Conservation (phyloP, 805 yeast species). For the Sugiyamaella valdiviana region DNA sequence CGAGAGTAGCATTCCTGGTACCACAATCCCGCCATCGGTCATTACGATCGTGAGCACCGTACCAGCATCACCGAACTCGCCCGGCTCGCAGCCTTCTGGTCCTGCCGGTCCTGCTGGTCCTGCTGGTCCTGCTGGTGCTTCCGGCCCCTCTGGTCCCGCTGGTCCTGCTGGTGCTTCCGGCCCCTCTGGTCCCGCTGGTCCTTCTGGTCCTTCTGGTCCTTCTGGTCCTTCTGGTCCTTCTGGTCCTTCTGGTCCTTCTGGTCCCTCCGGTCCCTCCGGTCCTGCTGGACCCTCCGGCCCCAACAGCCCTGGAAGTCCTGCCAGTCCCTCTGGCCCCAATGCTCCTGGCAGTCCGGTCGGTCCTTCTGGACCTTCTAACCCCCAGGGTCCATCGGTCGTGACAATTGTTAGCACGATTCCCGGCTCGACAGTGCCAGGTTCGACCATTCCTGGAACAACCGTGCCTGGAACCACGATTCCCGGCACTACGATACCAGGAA, state of each 20-base stretch:
- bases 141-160: neutral
- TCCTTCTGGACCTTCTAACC: neutral
- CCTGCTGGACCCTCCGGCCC: neutral
- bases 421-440: constrained; percentile 15
- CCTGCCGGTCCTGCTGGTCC: neutral
- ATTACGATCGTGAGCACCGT: neutral
- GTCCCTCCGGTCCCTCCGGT: neutral
- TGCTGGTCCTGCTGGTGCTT: neutral
- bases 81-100: neutral
- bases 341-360: neutral
- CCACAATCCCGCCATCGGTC: constrained; percentile 4
- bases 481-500: constrained; percentile 22
- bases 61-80: neutral
- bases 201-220: too few species aligned
- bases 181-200: neutral
- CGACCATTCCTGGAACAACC: constrained; percentile 11
- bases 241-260: neutral
- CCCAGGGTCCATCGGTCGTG: constrained; percentile 1
- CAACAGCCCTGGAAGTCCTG: neutral
- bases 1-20: constrained; percentile 14
- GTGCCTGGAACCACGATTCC: constrained; percentile 9
- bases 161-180: neutral
- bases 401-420: constrained; percentile 15
- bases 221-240: too few species aligned
- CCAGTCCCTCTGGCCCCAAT: neutral